phyloP scores from a whole-genome alignment of 257 asterid species.

The Solanum megistacrolobum region DNA sequence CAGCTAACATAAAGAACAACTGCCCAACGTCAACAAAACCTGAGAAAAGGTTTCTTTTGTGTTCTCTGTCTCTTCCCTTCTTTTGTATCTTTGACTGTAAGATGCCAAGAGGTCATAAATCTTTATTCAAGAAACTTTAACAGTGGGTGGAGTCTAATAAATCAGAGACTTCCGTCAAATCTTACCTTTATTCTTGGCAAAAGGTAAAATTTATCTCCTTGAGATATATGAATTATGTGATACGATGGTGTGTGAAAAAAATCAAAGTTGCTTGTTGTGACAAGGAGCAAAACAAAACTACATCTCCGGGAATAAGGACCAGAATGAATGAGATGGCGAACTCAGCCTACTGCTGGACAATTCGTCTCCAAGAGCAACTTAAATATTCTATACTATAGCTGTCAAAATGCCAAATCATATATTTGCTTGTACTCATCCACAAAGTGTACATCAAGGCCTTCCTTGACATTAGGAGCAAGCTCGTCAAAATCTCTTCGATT shows the following conservation, averaged over 20 bases:
- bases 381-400: conserved; percentile 1
- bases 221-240: background rate
- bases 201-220: background rate
- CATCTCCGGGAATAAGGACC: background rate
- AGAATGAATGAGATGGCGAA: background rate
- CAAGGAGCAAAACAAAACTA: background rate
- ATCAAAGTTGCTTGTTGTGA: background rate
- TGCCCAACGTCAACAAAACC: background rate
- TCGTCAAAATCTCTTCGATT: conserved; percentile 93
- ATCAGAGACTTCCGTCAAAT: background rate
- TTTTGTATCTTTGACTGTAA: background rate
- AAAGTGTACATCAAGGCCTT: conserved; percentile 85
- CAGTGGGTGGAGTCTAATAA: too few relatives aligned
- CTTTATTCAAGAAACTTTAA: background rate
- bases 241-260: background rate
- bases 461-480: conserved; percentile 86
- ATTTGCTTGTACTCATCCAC: conserved; percentile 77
- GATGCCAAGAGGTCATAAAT: background rate
- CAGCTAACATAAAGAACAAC: background rate
- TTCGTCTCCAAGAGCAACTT: background rate
- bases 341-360: conserved; percentile 1
- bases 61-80: background rate
- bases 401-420: conserved; percentile 51
- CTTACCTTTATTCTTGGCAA: background rate
- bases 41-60: background rate